phyloP scores from a whole-genome alignment of 2,329 filamentous ascomycete species.

The Exophiala spinifera region DNA sequence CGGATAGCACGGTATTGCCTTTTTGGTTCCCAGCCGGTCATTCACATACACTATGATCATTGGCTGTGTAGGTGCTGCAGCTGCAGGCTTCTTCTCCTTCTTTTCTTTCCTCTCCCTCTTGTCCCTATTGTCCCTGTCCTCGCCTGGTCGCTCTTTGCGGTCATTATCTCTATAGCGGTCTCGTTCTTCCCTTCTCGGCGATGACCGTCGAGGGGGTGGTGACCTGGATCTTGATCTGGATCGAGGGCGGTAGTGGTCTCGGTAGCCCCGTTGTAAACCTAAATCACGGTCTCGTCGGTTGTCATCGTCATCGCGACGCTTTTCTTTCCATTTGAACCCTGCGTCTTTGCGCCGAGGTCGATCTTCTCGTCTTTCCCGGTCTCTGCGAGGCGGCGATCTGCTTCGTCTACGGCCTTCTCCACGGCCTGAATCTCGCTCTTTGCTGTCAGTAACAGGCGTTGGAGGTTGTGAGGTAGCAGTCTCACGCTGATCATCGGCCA shows the following conservation, averaged over 20 bases:
- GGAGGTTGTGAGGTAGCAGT: slow-evolving; percentile 2
- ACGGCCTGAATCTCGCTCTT: slow-evolving; percentile 20
- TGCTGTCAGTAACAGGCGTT: slow-evolving; percentile 17
- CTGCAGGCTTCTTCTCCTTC: slow-evolving; percentile 27
- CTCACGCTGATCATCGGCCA: slow-evolving; percentile 26
- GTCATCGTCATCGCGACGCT: slow-evolving; percentile 45
- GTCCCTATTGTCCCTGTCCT: slow-evolving; percentile 15
- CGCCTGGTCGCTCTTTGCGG: slow-evolving; percentile 20
- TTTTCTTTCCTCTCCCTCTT: slow-evolving; percentile 32
- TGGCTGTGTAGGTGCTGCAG: slow-evolving; percentile 57
- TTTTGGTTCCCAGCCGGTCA: slow-evolving; percentile 93
- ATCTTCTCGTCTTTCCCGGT: slow-evolving; percentile 35
- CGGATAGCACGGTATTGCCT: slow-evolving; percentile 83
- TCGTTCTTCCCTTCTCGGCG: slow-evolving; percentile 22
- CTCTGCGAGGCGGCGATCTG: slow-evolving; percentile 43
- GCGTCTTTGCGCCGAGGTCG: slow-evolving; percentile 41
- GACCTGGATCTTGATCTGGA: slow-evolving; percentile 41
- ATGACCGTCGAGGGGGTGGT: slow-evolving; percentile 26
- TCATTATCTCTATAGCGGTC: slow-evolving; percentile 29
- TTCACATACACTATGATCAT: slow-evolving; percentile 96
- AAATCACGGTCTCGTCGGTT: slow-evolving; percentile 43
- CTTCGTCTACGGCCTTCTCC: slow-evolving; percentile 40
- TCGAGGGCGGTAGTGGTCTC: slow-evolving; percentile 36
- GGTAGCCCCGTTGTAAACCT: slow-evolving; percentile 54
- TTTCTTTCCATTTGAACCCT: slow-evolving; percentile 50